These are phyloP conservation scores for Zasmidium angulare DNA, from an alignment of 2,329 filamentous ascomycete species.

Conservation along the genomic window DNA sequence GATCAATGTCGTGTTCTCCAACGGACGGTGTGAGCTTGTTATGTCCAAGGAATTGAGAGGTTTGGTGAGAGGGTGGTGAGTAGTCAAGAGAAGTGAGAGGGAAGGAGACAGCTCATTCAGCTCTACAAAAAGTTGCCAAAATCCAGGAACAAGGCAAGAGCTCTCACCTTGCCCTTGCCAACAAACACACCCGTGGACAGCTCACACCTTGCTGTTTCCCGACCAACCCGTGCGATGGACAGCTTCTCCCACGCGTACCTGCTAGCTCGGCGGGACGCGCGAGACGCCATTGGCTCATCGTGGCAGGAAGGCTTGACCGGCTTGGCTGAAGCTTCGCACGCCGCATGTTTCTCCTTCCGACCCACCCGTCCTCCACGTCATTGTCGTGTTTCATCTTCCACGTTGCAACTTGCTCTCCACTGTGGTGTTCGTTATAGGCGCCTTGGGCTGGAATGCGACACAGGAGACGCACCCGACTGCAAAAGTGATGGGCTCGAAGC, in stretches of 20 bases:
- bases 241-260: background rate
- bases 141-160: background rate
- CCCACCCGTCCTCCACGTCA: background rate
- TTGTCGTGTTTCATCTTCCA: too few relatives aligned
- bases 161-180: background rate
- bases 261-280: background rate
- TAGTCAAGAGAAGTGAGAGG: background rate
- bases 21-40: background rate
- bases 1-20: background rate
- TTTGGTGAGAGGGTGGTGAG: background rate
- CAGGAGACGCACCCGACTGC: too few relatives aligned
- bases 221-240: too few relatives aligned
- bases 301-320: background rate
- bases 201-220: too few relatives aligned
- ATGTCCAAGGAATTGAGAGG: background rate
- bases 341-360: too few relatives aligned
- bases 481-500: too few relatives aligned
- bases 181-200: background rate
- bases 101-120: too few relatives aligned
- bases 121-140: too few relatives aligned
- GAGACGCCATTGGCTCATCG: background rate
- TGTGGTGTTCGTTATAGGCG: too few relatives aligned
- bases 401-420: too few relatives aligned
- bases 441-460: too few relatives aligned
- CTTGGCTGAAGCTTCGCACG: background rate